phyloP scores from a whole-genome alignment of 306 rosid genomes.

The Hippophae tibetana region DNA sequence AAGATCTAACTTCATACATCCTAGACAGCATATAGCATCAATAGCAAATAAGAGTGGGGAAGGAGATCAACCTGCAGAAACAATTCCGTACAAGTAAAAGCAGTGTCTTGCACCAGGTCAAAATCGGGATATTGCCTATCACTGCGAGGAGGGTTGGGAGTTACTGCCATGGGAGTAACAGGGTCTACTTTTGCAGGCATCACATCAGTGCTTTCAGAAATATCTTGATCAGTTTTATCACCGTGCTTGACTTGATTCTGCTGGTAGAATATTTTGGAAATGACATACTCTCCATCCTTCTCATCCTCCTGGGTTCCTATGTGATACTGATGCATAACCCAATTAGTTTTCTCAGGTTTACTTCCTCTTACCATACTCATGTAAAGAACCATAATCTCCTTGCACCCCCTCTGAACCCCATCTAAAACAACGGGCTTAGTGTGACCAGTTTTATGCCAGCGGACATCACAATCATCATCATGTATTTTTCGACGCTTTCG shows the following conservation, averaged over 20 bases:
- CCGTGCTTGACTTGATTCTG: constrained; percentile 45
- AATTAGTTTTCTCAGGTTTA: constrained; percentile 66
- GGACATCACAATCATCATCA: constrained; percentile 55
- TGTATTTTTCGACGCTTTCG: constrained; percentile 73
- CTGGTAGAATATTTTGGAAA: constrained; percentile 71
- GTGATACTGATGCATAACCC: constrained; percentile 93
- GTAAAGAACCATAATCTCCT: constrained; percentile 85
- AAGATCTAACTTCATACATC: background rate
- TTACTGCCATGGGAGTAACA: constrained; percentile 59
- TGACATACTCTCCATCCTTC: constrained; percentile 56
- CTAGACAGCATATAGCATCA: background rate
- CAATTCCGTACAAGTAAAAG: constrained; percentile 8
- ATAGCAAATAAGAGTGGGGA: background rate
- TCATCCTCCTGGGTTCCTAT: constrained; percentile 70
- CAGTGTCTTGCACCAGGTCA: constrained; percentile 30
- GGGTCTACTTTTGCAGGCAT: constrained; percentile 44
- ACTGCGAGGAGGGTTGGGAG: constrained; percentile 53
- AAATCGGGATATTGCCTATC: constrained; percentile 30
- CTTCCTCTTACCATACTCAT: constrained; percentile 40
- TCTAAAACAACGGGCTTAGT: constrained; percentile 63
- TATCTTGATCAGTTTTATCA: constrained; percentile 42
- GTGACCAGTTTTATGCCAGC: constrained; percentile 95
- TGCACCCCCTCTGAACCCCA: constrained; percentile 61
- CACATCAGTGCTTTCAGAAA: constrained; percentile 36
- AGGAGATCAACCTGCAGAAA: constrained; percentile 34